These are phyloP conservation scores for Cordyceps cicadae DNA, from an alignment of 2,329 filamentous ascomycete species.

Conservation along the genomic window DNA sequence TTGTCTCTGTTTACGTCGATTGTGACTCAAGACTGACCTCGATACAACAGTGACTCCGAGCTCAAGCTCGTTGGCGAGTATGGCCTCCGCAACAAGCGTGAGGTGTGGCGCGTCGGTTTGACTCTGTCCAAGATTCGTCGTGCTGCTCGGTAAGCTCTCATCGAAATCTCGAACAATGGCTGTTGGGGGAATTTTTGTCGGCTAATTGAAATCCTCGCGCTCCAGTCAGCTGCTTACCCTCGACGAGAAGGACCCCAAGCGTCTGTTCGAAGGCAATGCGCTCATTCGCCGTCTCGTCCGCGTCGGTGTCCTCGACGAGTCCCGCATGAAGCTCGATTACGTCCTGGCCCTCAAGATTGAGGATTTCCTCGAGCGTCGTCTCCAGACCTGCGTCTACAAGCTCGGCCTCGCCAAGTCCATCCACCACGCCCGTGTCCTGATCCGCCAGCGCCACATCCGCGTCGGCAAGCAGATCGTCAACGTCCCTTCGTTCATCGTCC, in stretches of 20 bases:
- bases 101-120: conserved; percentile 99
- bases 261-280: conserved; percentile 99
- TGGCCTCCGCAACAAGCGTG: conserved; percentile 99
- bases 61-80: conserved; percentile 99
- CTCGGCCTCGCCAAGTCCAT: conserved; percentile 99
- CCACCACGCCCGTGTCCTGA: conserved; percentile 99
- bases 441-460: conserved; percentile 99
- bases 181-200: neutral
- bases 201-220: neutral
- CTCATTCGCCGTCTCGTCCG: conserved; percentile 99
- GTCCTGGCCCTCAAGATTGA: conserved; percentile 98
- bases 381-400: conserved; percentile 99
- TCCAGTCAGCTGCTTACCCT: conserved; percentile 96
- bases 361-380: conserved; percentile 99
- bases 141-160: conserved; percentile 82
- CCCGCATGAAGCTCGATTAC: conserved; percentile 99
- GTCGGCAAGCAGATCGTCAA: conserved; percentile 99
- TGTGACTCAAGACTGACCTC: conserved; percentile 64
- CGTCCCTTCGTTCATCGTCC: conserved; percentile 98
- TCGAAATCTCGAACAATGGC: neutral
- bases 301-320: conserved; percentile 99
- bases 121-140: conserved; percentile 99
- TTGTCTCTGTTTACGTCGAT: conserved; percentile 95
- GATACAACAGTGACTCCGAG: conserved; percentile 79
- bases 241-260: conserved; percentile 99